Evolutionary conservation across 1,284 basidiomycete species (phyloP), one percentile per base, ranked within the genome.

Genomic region (Rhodotorula sp.): DNA sequence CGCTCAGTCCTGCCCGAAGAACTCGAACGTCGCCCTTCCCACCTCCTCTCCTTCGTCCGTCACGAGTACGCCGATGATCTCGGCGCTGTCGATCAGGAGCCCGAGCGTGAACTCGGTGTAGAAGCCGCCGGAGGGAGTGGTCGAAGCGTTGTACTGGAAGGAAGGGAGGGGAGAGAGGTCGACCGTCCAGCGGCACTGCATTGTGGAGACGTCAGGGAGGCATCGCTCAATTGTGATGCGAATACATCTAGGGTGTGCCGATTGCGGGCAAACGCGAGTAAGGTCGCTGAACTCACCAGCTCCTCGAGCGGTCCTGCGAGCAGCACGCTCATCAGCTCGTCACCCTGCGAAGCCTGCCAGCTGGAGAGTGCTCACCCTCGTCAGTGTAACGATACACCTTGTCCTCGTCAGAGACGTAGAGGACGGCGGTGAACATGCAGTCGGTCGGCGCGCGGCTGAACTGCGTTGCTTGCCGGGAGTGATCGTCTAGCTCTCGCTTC

Each of bases 151-250:
- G 71, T 86, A 85, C 78, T 86, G 86, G 82, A 90, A 92, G 54
- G 86, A 87, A 39, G 90, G 90, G 67, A 92, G 80, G 32, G 87
- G 84, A 55, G 86, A 85, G 57, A 92, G 83, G 79, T 92, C 88
- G 54, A 91, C 90, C 19, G 87, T 89, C 90, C 90, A 92, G 81
- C 89, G 87, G 81, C 90, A 91, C 64, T 15, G 7, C 13, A 44
- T 4, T 10, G 39, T 13, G 39, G 7, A 44, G 4, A 17, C 11
- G 39, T 44, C 39, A 44, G 39, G 13, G 39, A 44, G 39, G 7
- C 19, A 15, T 44, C 13, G 39, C n/a, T n/a, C n/a, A n/a, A n/a
- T n/a, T n/a, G n/a, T n/a, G n/a, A n/a, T n/a, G n/a, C n/a, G n/a
- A n/a, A n/a, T n/a, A n/a, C n/a, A n/a, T n/a, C n/a, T n/a, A n/a